Base-by-base conservation (phyloP, 2,329 filamentous ascomycete genomes). In the Colletotrichum cereale region DNA sequence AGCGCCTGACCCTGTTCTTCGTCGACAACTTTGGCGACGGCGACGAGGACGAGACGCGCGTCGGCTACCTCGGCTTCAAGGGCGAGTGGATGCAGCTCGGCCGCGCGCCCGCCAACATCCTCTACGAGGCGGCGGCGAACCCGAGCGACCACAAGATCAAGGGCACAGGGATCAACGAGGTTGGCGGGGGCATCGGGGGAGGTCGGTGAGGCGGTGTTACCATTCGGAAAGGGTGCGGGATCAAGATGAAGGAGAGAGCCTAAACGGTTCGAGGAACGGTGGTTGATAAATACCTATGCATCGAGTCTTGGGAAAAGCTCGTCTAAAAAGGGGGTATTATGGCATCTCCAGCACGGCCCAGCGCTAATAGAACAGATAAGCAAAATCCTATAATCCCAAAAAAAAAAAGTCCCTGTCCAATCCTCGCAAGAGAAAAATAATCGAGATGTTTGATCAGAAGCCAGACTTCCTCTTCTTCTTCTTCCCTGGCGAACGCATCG, bases 101-200 rank as follows among this genome's bases (percentile, higher is more conserved):
- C 57, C 87, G 92, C 66, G 94, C 96, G 79, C 95, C 96, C 1
- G 85, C 92, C 8, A 94, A 92, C 75, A 96, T 98, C 76, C 78
- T 97, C 72, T 99, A 98, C 81, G 96, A 99, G 87, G 93, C 95
- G 24, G 96, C 96, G 34, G 92, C 96, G 44, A 97, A 98, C 80
- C 96, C 96, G 16, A 89, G 85, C 57, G 96, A 99, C 83, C 96
- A 99, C 83, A 89, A 88, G 82, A 31, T 92, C 29, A 90, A 89
- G 83, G 89, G 89, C 10, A 86, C 86, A 60, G 80, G 77, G 55
- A 79, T 86, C 53, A 89, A 88, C 75, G 82, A 86, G 79, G 85
- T 90, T 82, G 88, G 88, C 0, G 86, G 85, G 70, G 83, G 84
- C 1, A 85, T 90, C 76, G 87, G 88, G 2, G 82, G 84, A 24